These are phyloP conservation scores for Alternaria arborescens DNA, from an alignment of 2,329 filamentous ascomycete genomes.

Conservation along the genomic window DNA sequence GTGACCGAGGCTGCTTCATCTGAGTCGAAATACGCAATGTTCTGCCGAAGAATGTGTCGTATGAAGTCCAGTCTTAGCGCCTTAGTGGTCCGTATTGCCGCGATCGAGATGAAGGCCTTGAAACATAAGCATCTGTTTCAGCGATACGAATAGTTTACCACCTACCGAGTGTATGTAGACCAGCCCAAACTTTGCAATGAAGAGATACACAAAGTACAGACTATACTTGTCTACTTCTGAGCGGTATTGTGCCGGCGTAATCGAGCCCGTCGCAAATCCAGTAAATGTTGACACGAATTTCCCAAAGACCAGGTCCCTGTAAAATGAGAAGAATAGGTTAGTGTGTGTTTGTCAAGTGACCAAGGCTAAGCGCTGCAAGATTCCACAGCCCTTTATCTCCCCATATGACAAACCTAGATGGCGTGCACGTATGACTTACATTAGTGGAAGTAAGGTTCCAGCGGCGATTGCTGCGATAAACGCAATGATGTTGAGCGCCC, in stretches of 20 bases:
- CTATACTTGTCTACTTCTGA: slow-evolving; percentile 51
- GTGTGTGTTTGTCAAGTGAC: not conserved
- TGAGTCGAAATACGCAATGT: slow-evolving; percentile 69
- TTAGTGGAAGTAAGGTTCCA: slow-evolving; percentile 58
- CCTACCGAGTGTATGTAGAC: slow-evolving; percentile 59
- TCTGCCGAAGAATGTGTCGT: slow-evolving; percentile 64
- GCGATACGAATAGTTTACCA: not conserved
- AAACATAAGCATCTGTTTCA: slow-evolving; percentile 12
- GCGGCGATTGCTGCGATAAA: slow-evolving; percentile 53
- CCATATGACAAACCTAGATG: not conserved
- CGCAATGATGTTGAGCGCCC: slow-evolving; percentile 42
- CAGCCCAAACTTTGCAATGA: slow-evolving; percentile 70
- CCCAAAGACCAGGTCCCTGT: slow-evolving; percentile 59
- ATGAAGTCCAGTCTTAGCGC: slow-evolving; percentile 69
- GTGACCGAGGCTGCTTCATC: slow-evolving; percentile 92
- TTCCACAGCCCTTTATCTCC: not conserved
- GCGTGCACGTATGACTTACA: slow-evolving; percentile 33
- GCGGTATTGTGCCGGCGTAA: slow-evolving; percentile 48
- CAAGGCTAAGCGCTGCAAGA: not conserved
- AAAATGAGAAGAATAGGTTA: not conserved
- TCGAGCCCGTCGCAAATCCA: slow-evolving; percentile 49
- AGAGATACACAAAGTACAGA: slow-evolving; percentile 75
- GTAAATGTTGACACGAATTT: slow-evolving; percentile 59
- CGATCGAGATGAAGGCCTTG: slow-evolving; percentile 56
- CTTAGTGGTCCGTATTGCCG: slow-evolving; percentile 62